Percentiles rank a stretch among this genome's conserved stretches.
phyloP scores from a whole-genome alignment of 441 rosid genomes.

The Sinapis alba region DNA sequence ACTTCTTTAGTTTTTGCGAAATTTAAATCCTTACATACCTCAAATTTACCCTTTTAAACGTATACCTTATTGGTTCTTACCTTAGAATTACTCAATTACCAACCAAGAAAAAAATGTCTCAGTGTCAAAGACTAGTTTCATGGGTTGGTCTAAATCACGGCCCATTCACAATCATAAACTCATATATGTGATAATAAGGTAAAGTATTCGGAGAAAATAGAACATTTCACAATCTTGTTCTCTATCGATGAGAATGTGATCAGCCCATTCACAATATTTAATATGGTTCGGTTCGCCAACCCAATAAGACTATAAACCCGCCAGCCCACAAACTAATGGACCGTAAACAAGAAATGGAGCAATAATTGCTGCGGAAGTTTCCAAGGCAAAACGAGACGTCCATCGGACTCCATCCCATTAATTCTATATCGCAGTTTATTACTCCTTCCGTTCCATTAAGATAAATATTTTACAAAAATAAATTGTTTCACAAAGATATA shows the following conservation, averaged over 20 bases:
- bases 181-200: background rate
- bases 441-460: no score
- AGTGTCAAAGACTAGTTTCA: background rate
- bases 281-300: background rate
- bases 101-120: background rate
- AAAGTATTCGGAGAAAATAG: background rate
- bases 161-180: background rate
- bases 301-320: background rate
- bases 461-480: no score
- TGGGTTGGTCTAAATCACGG: background rate
- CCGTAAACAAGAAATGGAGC: background rate
- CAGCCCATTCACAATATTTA: background rate
- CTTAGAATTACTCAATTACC: background rate
- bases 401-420: background rate
- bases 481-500: no score
- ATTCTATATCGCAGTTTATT: background rate
- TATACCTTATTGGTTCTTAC: no score
- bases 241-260: background rate
- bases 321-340: background rate
- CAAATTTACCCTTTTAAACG: background rate
- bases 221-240: background rate
- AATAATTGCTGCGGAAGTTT: background rate
- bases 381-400: background rate
- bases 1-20: background rate
- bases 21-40: background rate